Evolutionary conservation across 352 stramenopile genomes (phyloP).

Genomic region (Phytophthora fragariaefolia): DNA sequence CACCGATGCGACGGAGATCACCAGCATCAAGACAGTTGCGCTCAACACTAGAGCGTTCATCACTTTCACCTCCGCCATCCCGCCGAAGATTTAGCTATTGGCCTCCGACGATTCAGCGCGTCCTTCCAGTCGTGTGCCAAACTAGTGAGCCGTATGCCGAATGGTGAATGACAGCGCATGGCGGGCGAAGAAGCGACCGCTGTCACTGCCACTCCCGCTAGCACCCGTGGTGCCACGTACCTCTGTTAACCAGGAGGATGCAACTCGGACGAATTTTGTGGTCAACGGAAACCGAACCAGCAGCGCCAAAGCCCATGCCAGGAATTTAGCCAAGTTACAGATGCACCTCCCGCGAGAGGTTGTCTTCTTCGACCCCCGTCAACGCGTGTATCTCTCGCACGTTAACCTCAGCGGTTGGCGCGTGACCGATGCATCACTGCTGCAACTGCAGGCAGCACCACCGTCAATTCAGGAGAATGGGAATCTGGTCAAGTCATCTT

Average conservation of each 20-base stretch:
- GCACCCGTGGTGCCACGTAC: conserved; percentile 8
- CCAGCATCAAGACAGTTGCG: conserved; percentile 4
- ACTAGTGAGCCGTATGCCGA: conserved; percentile 19
- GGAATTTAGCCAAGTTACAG: conserved; percentile 39
- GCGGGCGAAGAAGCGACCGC: conserved; percentile 34
- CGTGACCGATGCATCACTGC: conserved; percentile 43
- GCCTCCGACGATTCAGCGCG: conserved; percentile 21
- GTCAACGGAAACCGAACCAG: conserved; percentile 16
- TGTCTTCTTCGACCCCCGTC: conserved; percentile 43
- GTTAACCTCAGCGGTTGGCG: conserved; percentile 66
- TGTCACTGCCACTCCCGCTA: conserved; percentile 19
- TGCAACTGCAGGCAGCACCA: conserved; percentile 32
- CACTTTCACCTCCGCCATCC: neutral
- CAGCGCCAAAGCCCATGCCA: conserved; percentile 27
- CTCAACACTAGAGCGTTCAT: neutral
- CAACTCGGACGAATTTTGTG: neutral
- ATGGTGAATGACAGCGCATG: conserved; percentile 34
- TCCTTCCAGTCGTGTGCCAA: conserved; percentile 26
- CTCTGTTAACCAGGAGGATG: conserved; percentile 34
- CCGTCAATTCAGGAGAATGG: neutral
- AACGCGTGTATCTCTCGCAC: conserved; percentile 44
- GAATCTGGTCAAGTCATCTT: conserved; percentile 21
- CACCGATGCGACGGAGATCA: neutral
- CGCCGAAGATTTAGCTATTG: conserved; percentile 18
- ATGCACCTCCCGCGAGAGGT: conserved; percentile 47